These are phyloP conservation scores for Trichoderma endophyticum DNA, from an alignment of 2,329 filamentous ascomycete species.

Conservation along the genomic window DNA sequence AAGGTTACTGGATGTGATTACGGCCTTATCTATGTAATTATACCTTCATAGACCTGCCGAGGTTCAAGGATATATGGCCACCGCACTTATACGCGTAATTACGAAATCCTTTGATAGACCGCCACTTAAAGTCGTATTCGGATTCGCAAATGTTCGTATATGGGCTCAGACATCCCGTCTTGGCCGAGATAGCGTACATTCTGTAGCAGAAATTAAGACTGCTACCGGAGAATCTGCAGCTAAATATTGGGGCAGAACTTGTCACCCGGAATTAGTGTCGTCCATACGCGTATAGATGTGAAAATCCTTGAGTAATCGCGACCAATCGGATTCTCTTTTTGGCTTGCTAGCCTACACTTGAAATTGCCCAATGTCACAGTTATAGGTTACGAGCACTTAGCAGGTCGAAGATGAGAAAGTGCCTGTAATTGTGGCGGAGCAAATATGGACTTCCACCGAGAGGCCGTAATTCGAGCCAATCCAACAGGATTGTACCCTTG, in stretches of 20 bases:
- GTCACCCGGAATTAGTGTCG: background rate
- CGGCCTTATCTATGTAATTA: background rate
- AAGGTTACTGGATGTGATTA: background rate
- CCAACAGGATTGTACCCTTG: background rate
- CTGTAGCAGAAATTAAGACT: background rate
- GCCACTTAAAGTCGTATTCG: background rate
- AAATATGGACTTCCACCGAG: background rate
- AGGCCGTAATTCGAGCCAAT: background rate
- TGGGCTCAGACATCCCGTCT: background rate
- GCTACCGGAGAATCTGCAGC: background rate
- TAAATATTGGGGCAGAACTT: background rate
- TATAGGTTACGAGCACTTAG: background rate
- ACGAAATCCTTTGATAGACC: background rate
- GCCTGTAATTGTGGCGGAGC: background rate
- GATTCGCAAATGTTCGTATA: background rate
- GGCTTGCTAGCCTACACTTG: background rate
- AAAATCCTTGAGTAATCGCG: background rate
- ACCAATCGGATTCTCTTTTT: background rate
- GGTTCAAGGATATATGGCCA: background rate
- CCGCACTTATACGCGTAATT: background rate
- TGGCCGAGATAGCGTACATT: background rate
- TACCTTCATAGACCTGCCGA: background rate
- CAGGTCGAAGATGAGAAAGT: background rate
- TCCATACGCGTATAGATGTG: background rate
- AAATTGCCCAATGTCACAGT: background rate